Evolutionary conservation across 2,329 filamentous ascomycete species (phyloP), one percentile per base, ranked within the genome.

Genomic region (Cladosporium sp.): DNA sequence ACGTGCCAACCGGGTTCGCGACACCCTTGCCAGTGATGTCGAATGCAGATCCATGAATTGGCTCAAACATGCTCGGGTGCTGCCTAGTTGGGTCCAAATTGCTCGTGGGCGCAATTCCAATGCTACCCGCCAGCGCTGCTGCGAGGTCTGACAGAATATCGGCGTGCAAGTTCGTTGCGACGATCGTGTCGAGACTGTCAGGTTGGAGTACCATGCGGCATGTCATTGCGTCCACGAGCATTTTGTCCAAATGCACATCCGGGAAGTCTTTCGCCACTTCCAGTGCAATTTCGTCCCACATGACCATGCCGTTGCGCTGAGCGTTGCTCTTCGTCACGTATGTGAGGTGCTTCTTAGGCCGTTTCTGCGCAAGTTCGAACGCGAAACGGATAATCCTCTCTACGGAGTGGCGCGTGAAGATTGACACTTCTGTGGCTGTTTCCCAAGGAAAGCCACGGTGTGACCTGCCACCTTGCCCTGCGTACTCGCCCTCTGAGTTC

Each of bases 111-210:
- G 87, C 87, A 59, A 90, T 89, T 8, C 88, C 87, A 61, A 90
- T 89, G 2, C 82, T 86, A 0, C 87, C 87, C 2, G 87, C 87
- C 6, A 89, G 75, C 0, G 86, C 85, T 14, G 88, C 87, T 5
- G 87, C 88, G 19, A 90, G 76, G 66, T 90, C 87, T 0, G 86
- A 88, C 4, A 90, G 79, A 51, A 89, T 89, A 64, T 89, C 87
- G 3, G 85, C 86, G 47, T 75, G 72, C 66, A 87, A 67, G 63
- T 87, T 87, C 3, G 82, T 85, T 1, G 83, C 84, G 20, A 87
- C 84, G 61, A 87, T 84, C 0, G 84, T 87, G 64, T 87, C 84
- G 14, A 87, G 66, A 0, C 75, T 79, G 65, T 83, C 75, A 0
- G 84, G 84, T 66, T 85, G 81, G 38, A 85, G 69, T 1, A 85